Evolutionary conservation across 2,329 filamentous ascomycete genomes (phyloP).

Genomic region (Fusarium compactum): DNA sequence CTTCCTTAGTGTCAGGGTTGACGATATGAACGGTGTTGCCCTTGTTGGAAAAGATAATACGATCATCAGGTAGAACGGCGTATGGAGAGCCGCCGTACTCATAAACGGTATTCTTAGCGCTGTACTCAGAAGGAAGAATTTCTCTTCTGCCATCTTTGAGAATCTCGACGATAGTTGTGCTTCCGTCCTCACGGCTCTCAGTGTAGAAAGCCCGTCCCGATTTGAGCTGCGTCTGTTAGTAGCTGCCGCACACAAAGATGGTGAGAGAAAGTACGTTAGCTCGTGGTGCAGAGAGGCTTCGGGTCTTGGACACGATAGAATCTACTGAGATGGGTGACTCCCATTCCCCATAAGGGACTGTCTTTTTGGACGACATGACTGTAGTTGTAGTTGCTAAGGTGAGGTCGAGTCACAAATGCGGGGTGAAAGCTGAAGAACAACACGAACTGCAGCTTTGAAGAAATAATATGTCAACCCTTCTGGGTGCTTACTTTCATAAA

Average conservation of each 20-base stretch:
- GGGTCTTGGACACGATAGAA: constrained; percentile 52
- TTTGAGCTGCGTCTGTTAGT: constrained; percentile 33
- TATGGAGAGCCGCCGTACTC: constrained; percentile 65
- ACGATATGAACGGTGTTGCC: constrained; percentile 59
- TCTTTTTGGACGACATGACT: constrained; percentile 35
- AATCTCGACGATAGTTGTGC: constrained; percentile 59
- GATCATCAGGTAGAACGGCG: constrained; percentile 53
- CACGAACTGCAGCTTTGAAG: not conserved
- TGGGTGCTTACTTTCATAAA: too few species aligned
- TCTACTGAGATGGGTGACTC: constrained; percentile 55
- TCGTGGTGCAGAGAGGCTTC: constrained; percentile 52
- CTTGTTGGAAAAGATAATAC: constrained; percentile 61
- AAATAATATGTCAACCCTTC: not conserved
- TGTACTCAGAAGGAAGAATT: constrained; percentile 58
- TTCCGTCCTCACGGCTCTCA: constrained; percentile 56
- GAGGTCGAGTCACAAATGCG: constrained; percentile 21
- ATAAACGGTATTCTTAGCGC: constrained; percentile 61
- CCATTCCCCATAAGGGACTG: constrained; percentile 56
- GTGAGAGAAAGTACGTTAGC: constrained; percentile 48
- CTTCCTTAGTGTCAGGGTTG: constrained; percentile 52
- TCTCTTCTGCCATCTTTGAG: constrained; percentile 51
- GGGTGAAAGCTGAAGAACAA: constrained; percentile 5
- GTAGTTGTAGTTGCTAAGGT: constrained; percentile 1
- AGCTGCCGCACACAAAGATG: not conserved
- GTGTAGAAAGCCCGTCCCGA: constrained; percentile 54